phyloP scores from a whole-genome alignment of 176 grass and related monocot species.

The Bonia amplexicaulis region DNA sequence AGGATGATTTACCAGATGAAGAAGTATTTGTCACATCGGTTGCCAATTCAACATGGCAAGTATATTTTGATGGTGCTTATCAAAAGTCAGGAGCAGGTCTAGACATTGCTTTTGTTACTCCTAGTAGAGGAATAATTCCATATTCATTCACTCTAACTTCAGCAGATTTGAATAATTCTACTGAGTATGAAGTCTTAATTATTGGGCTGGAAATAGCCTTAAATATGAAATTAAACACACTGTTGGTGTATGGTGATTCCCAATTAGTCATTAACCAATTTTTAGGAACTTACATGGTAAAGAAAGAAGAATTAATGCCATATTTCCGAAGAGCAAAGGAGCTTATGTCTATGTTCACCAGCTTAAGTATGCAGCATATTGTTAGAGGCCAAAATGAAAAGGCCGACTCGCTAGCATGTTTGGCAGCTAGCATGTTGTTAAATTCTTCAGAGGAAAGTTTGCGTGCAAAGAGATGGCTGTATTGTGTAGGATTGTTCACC shows the following conservation, averaged over 20 bases:
- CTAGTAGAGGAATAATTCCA: background rate
- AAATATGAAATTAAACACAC: too few relatives aligned
- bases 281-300: background rate
- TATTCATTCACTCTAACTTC: too few relatives aligned
- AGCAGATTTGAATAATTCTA: background rate
- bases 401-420: background rate
- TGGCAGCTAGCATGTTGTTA: background rate
- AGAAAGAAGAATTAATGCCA: background rate
- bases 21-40: too few relatives aligned
- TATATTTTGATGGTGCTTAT: background rate
- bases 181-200: too few relatives aligned
- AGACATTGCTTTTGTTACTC: accelerated
- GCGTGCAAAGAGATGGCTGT: too few relatives aligned
- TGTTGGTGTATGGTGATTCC: too few relatives aligned
- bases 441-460: too few relatives aligned
- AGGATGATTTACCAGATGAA: too few relatives aligned
- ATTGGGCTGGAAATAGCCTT: too few relatives aligned
- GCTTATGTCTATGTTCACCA: background rate
- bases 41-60: too few relatives aligned
- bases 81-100: background rate
- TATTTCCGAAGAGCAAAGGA: background rate
- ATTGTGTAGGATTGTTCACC: too few relatives aligned
- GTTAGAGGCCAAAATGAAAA: background rate
- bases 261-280: background rate
- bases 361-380: background rate